These are phyloP conservation scores for Odonthalia washingtoniensis DNA, from an alignment of 31 red algal species.

Conservation along the genomic window DNA sequence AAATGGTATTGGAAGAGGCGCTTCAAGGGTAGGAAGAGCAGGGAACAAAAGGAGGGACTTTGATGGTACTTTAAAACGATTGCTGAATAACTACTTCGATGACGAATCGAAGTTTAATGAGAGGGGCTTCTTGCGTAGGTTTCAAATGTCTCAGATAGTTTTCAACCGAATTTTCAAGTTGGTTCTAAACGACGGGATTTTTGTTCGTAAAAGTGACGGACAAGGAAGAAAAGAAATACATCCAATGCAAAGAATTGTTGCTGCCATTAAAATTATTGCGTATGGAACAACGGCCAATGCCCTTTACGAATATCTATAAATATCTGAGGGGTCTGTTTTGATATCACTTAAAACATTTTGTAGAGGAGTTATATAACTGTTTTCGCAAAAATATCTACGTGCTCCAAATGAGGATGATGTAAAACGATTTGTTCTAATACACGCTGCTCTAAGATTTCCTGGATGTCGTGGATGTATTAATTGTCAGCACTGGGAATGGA, in stretches of 20 bases:
- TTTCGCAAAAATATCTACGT: conserved; percentile 20
- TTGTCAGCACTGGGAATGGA: conserved; percentile 24
- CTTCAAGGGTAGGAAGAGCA: no score
- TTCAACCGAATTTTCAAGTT: conserved; percentile 10
- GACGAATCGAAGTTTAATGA: background rate
- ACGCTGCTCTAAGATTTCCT: conserved; percentile 12
- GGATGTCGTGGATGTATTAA: conserved; percentile 8
- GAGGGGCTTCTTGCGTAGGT: background rate
- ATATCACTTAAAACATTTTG: conserved; percentile 40
- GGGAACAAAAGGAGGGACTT: no score
- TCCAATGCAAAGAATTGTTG: conserved; percentile 24
- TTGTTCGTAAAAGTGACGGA: background rate
- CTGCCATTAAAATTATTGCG: conserved; percentile 26
- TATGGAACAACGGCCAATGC: conserved; percentile 12
- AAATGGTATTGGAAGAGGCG: no score
- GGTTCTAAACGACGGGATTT: background rate
- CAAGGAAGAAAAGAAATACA: background rate
- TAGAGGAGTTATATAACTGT: background rate
- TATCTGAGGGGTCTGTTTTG: conserved; percentile 39
- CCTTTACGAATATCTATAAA: conserved; percentile 41
- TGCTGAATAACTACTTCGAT: conserved; percentile 50
- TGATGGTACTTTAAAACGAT: no score
- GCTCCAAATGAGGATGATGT: conserved; percentile 16
- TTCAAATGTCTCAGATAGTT: background rate
- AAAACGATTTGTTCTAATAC: conserved; percentile 7